Percentiles rank a stretch among this genome's conserved stretches.
Evolutionary conservation across 441 rosid genomes (phyloP).

Genomic region (Geranium incanum): DNA sequence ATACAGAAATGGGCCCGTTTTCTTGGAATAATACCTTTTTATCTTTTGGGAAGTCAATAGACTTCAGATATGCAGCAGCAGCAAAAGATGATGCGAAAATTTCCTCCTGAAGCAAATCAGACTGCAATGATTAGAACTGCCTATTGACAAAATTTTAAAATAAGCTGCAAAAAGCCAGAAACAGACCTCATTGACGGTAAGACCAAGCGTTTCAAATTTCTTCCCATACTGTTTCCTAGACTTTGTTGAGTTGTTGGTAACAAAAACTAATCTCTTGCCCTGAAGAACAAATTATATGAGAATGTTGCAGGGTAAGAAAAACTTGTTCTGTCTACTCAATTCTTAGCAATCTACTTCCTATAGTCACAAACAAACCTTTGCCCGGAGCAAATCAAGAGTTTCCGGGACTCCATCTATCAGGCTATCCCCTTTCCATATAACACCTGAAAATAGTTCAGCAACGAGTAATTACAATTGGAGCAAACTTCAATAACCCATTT

Average conservation of each 20-base stretch:
- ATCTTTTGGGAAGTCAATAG: constrained; percentile 65
- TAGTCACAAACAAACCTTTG: constrained; percentile 37
- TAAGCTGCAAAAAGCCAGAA: neutral
- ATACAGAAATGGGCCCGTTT: neutral
- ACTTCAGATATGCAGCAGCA: constrained; percentile 67
- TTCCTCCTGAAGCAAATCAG: constrained; percentile 47
- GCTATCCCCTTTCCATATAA: constrained; percentile 73
- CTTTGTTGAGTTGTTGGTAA: constrained; percentile 75
- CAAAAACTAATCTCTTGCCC: constrained; percentile 74
- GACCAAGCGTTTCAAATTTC: constrained; percentile 71
- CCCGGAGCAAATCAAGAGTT: constrained; percentile 70
- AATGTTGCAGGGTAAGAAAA: neutral
- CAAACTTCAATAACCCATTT: too few relatives aligned
- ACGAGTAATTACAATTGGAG: neutral
- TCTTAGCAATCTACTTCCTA: neutral
- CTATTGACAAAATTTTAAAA: neutral
- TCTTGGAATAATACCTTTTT: constrained; percentile 41
- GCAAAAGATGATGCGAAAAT: constrained; percentile 77
- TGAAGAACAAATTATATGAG: constrained; percentile 15
- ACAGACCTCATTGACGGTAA: constrained; percentile 54
- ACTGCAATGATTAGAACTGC: constrained; percentile 9
- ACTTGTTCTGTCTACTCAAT: neutral
- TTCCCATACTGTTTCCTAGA: constrained; percentile 76
- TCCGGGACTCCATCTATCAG: constrained; percentile 68
- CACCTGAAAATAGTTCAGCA: constrained; percentile 35